Evolutionary conservation across 768 basidiomycete species (phyloP).

Genomic region (Suillus fuscotomentosus): DNA sequence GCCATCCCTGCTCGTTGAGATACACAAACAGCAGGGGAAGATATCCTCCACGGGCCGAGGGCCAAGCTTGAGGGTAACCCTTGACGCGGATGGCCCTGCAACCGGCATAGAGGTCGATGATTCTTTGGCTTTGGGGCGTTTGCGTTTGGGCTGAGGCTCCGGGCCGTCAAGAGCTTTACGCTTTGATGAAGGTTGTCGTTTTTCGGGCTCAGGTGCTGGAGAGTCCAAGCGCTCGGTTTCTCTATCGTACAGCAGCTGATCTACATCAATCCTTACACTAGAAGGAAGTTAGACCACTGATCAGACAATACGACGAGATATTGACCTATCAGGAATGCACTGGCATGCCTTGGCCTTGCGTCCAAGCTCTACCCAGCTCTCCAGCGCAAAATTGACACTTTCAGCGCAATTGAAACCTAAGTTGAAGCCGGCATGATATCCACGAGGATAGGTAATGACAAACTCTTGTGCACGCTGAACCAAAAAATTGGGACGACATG

Average conservation of each 20-base stretch:
- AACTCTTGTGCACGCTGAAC: conserved; percentile 96
- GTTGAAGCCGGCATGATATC: conserved; percentile 98
- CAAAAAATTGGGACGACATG: conserved; percentile 79
- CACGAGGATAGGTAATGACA: conserved; percentile 91
- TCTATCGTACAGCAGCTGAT: conserved; percentile 73
- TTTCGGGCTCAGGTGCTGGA: background rate
- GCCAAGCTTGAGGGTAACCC: conserved; percentile 65
- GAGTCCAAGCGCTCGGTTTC: conserved; percentile 42
- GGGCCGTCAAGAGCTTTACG: conserved; percentile 34
- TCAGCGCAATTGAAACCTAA: conserved; percentile 96
- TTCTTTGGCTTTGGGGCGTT: conserved; percentile 21
- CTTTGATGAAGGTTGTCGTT: conserved; percentile 30
- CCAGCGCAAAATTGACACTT: conserved; percentile 94
- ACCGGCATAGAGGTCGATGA: conserved; percentile 5
- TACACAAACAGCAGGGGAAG: conserved; percentile 71
- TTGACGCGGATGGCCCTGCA: conserved; percentile 36
- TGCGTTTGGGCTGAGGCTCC: conserved; percentile 27
- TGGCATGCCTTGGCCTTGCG: conserved; percentile 74
- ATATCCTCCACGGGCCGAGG: conserved; percentile 57
- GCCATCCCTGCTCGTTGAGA: conserved; percentile 49
- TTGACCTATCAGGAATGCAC: conserved; percentile 73
- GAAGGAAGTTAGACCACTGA: conserved; percentile 8
- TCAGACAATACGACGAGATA: background rate
- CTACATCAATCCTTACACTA: conserved; percentile 93
- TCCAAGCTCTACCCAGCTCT: conserved; percentile 91